These are phyloP conservation scores for Phaeosphaeria sp. DNA, from an alignment of 2,329 filamentous ascomycete genomes.

Conservation along the genomic window DNA sequence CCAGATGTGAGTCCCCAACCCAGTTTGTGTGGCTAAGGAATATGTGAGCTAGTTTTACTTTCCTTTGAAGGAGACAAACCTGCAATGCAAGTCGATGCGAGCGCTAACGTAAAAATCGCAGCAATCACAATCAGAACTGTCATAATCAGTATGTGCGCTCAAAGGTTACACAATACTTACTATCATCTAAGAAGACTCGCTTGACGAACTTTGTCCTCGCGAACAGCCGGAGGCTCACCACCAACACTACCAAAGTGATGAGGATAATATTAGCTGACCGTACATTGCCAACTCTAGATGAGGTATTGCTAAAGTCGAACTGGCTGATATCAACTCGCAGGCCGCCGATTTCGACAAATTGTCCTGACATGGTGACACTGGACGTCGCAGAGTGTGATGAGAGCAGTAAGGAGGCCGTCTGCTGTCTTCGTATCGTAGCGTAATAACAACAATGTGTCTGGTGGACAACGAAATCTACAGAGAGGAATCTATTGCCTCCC, in stretches of 20 bases:
- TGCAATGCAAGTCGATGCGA: slow-evolving; percentile 29
- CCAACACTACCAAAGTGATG: slow-evolving; percentile 25
- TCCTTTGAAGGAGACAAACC: slow-evolving; percentile 17
- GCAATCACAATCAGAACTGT: slow-evolving; percentile 34
- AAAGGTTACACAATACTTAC: slow-evolving; percentile 11
- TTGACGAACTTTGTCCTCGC: slow-evolving; percentile 24
- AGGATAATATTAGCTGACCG: slow-evolving; percentile 23
- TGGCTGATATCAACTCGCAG: slow-evolving; percentile 25
- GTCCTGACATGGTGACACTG: background rate
- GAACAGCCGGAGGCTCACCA: slow-evolving; percentile 30
- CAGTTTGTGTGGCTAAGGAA: slow-evolving; percentile 21
- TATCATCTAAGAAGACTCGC: slow-evolving; percentile 33
- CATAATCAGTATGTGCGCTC: background rate
- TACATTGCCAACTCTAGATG: slow-evolving; percentile 20
- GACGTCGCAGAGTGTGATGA: no score
- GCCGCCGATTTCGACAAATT: slow-evolving; percentile 10
- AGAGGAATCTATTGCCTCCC: no score
- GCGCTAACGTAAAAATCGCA: slow-evolving; percentile 28
- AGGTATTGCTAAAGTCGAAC: slow-evolving; percentile 28
- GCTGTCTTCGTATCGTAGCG: no score
- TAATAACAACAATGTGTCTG: no score
- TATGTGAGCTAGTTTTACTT: slow-evolving; percentile 1
- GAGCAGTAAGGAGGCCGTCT: no score
- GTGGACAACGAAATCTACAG: no score
- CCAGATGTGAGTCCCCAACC: slow-evolving; percentile 27